Conservation (phyloP, 164 flowering plant species). For the Magnolia kwangsiensis region DNA sequence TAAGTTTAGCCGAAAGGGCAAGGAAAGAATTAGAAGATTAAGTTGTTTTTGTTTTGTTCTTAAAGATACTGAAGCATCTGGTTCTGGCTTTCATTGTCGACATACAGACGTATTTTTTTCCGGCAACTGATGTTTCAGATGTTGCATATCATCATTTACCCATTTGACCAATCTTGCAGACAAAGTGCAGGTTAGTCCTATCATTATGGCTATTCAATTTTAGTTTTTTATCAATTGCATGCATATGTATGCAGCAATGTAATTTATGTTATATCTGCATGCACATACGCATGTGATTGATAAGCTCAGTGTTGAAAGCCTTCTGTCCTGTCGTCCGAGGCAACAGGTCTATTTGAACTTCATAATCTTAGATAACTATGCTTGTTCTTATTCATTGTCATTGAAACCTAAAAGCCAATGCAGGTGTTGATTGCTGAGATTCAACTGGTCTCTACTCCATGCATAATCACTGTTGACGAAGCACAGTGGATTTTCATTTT, state of each 20-base stretch:
- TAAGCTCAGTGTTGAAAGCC: not conserved
- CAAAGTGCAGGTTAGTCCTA: conserved; percentile 21
- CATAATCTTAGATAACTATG: not conserved
- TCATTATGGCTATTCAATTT: not conserved
- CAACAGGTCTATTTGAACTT: not conserved
- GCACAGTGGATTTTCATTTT: conserved; percentile 9
- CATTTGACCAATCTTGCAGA: conserved; percentile 14
- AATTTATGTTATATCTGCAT: no score
- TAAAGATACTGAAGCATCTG: conserved; percentile 9
- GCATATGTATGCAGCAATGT: no score
- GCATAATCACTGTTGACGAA: conserved; percentile 9
- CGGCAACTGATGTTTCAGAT: not conserved
- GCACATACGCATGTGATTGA: not conserved
- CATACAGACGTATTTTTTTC: not conserved
- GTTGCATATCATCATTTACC: conserved; percentile 7
- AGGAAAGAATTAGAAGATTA: conserved; percentile 6
- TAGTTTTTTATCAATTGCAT: not conserved
- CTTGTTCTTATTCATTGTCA: not conserved
- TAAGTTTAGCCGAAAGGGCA: not conserved
- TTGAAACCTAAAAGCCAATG: not conserved
- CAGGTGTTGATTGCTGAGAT: conserved; percentile 8
- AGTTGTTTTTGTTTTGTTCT: not conserved
- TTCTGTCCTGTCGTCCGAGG: not conserved
- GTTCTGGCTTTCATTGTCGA: conserved; percentile 13
- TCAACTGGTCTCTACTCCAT: conserved; percentile 4